Base-by-base conservation (phyloP, 768 basidiomycete species). In the Nidularia sp. region DNA sequence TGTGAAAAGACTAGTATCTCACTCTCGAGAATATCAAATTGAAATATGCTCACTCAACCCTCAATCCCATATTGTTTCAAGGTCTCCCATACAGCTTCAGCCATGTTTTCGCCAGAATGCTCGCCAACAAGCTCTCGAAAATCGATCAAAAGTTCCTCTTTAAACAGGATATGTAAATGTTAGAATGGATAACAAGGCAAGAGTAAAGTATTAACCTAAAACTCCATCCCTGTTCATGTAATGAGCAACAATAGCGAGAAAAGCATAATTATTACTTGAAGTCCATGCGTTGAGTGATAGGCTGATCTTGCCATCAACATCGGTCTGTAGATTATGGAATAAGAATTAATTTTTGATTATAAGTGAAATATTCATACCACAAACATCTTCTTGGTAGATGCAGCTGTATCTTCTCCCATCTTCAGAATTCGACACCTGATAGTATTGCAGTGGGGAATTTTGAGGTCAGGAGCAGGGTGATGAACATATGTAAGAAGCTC, bases 61-160 rank as follows among this genome's bases (percentile, higher is more conserved):
- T 57, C 45, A n/a, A 70, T 48, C 0, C 62, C 63, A 55, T 68
- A 72, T 13, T 34, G 52, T 12, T 58, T 39, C 2, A 70, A 32
- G 0, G 61, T 67, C 9, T 60, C 55, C 67, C 68, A 71, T 0
- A 72, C 65, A 4, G 50, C 56, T 0, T 61, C 61, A 8, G 70
- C 71, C 62, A 73, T 66, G 48, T 70, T 72, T 47, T 66, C 63
- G 2, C 71, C 65, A 0, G 64, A 62, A 50, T 73, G 69, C 45
- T 66, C 62, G 3, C 69, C 64, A 2, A 66, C 36, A 10, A 73
- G 53, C 56, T 73, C 66, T 2, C 59, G 42, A 44, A 74, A 72
- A 52, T 72, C 70, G 47, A 74, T 71, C 0, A 73, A 51, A 0
- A 64, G 34, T 47, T 73, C 71, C 50, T 71, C 69, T 72, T 39